Base-by-base conservation (phyloP, 305 asterid genomes). In the Fraxinus latifolia region DNA sequence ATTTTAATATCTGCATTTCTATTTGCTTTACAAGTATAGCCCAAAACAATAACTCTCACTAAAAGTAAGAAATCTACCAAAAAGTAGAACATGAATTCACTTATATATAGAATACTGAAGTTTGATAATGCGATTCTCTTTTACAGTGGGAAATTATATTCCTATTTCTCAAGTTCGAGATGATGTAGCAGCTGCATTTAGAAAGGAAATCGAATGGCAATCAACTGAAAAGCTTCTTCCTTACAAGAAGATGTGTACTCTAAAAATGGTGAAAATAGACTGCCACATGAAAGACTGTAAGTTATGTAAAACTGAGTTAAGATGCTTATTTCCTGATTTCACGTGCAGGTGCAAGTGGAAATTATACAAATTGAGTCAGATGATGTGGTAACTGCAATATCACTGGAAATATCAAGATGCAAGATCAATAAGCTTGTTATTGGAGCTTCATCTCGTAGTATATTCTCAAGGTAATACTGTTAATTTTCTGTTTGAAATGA, bases 121-220 rank as follows among this genome's bases (percentile, higher is more conserved):
- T 68, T 68, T 68, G 74, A 68, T 29, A 2, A 68, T 27, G 21
- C 11, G 8, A 68, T 68, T 29, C 83, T 83, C 9, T n/a, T 71
- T 80, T 78, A 9, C 90, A 95, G 99, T 92, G 99, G 98, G 98
- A 68, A 95, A 92, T 80, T 86, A 50, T 25, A 85, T 95, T 76
- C 94, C 92, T 27, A 85, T 92, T 79, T 82, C 94, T 37, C 89
- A 91, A 91, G 97, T 91, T 25, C 91, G 95, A 70, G 96, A 91
- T 5, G 97, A 95, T 67, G 89, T 92, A 8, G 97, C 89, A 11
- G 85, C 86, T 79, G 97, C 99, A 67, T 94, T 65, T 84, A 85
- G 83, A 67, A 89, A 89, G 89, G 98, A 95, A 71, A 82, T 90
- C 47, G 95, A 91, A 84, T 90, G 97, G 92, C 88, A 92, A 88